A percentile compares a stretch with the other conserved stretches of the same genome.
Evolutionary conservation across 257 asterid species (phyloP).

Genomic region (Solanum bulbocastanum): DNA sequence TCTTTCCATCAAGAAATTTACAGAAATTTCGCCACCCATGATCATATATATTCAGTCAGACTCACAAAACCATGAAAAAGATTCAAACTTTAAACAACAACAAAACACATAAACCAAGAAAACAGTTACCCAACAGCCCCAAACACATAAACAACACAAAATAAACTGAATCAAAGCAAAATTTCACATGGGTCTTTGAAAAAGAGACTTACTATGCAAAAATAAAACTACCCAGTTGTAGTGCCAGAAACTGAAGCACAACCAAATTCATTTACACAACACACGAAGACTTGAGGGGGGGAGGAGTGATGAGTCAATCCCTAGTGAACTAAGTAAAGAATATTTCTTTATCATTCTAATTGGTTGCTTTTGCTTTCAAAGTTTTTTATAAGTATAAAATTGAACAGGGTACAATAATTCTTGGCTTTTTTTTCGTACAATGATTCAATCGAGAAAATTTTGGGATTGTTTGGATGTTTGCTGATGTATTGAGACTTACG

Average conservation of each 20-base stretch:
- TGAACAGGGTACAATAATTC: background rate
- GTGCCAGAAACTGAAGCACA: background rate
- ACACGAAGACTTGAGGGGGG: background rate
- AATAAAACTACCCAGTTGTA: background rate
- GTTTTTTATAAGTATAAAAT: background rate
- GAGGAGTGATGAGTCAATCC: background rate
- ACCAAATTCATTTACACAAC: background rate
- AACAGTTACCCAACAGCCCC: background rate
- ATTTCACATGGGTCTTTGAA: background rate
- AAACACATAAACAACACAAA: background rate
- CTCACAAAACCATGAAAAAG: background rate
- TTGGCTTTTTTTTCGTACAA: background rate
- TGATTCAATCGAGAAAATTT: background rate
- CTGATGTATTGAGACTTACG: background rate
- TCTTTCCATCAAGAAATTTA: background rate
- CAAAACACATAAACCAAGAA: background rate
- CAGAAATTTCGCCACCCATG: background rate
- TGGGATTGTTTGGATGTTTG: background rate
- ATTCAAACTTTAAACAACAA: background rate
- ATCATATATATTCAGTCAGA: background rate
- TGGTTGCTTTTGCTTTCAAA: background rate
- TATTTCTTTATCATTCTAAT: background rate
- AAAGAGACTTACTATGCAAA: background rate
- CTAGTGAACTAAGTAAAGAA: background rate
- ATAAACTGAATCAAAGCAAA: background rate